These are phyloP conservation scores for Lycium barbarum DNA, from an alignment of 257 asterid species.

Conservation along the genomic window DNA sequence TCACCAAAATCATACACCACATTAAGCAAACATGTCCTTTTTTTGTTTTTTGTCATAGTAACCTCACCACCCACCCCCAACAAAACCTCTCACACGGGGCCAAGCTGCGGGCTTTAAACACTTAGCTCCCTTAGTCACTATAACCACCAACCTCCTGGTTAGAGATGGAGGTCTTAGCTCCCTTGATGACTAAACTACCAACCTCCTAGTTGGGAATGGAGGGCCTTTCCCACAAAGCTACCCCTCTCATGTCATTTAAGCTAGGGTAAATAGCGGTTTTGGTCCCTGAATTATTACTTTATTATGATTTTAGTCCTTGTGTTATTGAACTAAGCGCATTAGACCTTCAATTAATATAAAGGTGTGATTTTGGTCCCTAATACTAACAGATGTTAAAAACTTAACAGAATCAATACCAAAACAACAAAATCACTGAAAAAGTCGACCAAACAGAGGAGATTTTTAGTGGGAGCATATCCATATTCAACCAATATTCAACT, in stretches of 20 bases:
- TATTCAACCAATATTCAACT: no score
- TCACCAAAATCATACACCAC: constrained; percentile 2
- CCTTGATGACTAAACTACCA: not conserved
- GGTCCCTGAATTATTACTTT: no score
- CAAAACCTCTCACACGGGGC: not conserved
- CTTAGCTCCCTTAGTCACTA: not conserved
- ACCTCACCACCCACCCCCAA: not conserved
- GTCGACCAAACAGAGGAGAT: no score
- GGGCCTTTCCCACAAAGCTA: not conserved
- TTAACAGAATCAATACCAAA: no score
- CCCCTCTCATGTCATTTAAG: not conserved
- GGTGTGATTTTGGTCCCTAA: no score
- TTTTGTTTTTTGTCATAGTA: not conserved
- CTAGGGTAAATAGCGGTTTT: no score
- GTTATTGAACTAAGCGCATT: no score
- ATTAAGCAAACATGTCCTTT: not conserved
- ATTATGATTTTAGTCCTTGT: no score
- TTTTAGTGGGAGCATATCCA: no score
- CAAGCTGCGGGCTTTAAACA: not conserved
- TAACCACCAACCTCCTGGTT: not conserved
- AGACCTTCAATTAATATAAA: no score
- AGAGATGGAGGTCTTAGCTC: not conserved
- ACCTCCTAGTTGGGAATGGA: not conserved
- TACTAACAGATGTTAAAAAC: no score
- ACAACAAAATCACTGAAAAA: no score